Evolutionary conservation across 306 rosid species (phyloP).

Genomic region (Canavalia ensiformis): DNA sequence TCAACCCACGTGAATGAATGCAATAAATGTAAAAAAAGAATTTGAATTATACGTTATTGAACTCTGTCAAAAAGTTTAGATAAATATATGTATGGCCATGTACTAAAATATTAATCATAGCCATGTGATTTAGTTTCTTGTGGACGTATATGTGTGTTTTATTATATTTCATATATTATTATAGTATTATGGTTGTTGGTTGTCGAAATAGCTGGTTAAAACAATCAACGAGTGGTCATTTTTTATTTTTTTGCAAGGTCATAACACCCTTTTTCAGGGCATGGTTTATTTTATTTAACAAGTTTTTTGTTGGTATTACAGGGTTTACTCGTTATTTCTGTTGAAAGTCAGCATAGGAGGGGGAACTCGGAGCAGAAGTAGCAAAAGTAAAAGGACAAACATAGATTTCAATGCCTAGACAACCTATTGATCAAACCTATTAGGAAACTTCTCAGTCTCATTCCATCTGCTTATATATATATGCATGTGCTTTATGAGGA

Average conservation of each 20-base stretch:
- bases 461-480: conserved; percentile 12
- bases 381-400: conserved; percentile 34
- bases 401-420: not conserved
- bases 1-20: conserved; percentile 40
- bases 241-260: conserved; percentile 4
- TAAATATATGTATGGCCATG: not conserved
- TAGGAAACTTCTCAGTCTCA: not conserved
- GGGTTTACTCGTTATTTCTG: conserved; percentile 58
- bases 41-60: conserved; percentile 25
- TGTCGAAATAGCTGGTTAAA: conserved; percentile 34
- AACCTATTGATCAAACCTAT: not conserved
- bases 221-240: conserved; percentile 1
- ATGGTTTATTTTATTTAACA: conserved; percentile 10
- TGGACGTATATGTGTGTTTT: not conserved
- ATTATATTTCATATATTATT: not conserved
- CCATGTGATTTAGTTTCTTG: conserved; percentile 37
- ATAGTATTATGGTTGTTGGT: conserved; percentile 28
- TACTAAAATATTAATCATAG: conserved; percentile 15
- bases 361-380: conserved; percentile 30
- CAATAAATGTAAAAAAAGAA: not conserved
- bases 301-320: conserved; percentile 8
- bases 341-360: conserved; percentile 62
- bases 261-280: not conserved
- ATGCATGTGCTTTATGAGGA: conserved; percentile 6
- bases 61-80: conserved; percentile 33